These are phyloP conservation scores for Silybum marianum DNA, from an alignment of 129 eudicot genomes.

Conservation along the genomic window DNA sequence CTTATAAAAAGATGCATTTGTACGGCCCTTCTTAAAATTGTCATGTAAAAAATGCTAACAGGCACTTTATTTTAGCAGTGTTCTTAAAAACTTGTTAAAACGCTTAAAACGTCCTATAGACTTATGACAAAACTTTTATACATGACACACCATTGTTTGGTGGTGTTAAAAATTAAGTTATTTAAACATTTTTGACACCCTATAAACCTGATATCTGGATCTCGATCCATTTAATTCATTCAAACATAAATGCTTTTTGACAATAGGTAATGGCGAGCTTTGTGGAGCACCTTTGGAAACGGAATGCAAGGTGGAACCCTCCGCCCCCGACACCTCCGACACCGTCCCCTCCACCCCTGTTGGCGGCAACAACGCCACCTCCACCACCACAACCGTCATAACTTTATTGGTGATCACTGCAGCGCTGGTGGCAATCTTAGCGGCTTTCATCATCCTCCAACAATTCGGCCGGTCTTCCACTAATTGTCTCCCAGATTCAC, in stretches of 20 bases:
- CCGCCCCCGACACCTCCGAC: neutral
- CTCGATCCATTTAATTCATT: neutral
- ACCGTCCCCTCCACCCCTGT: neutral
- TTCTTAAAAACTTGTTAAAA: neutral
- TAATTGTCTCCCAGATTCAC: constrained; percentile 7
- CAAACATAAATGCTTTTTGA: neutral
- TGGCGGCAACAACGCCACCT: neutral
- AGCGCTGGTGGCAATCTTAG: constrained; percentile 42
- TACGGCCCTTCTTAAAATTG: no score
- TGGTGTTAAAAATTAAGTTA: neutral
- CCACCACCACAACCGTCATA: constrained; percentile 39
- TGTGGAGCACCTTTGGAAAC: constrained; percentile 63
- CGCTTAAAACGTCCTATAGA: neutral
- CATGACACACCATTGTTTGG: neutral
- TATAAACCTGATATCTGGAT: no score
- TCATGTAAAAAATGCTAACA: no score
- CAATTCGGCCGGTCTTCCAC: constrained; percentile 26
- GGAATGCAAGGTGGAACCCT: constrained; percentile 30
- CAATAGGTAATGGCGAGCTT: constrained; percentile 56
- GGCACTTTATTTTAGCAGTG: neutral
- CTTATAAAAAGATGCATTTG: no score
- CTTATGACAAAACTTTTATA: neutral
- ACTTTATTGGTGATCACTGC: constrained; percentile 41
- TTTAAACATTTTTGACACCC: no score
- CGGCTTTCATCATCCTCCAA: constrained; percentile 51